Conservation (phyloP, 75 land plant genomes). For the Larix kaempferi region DNA sequence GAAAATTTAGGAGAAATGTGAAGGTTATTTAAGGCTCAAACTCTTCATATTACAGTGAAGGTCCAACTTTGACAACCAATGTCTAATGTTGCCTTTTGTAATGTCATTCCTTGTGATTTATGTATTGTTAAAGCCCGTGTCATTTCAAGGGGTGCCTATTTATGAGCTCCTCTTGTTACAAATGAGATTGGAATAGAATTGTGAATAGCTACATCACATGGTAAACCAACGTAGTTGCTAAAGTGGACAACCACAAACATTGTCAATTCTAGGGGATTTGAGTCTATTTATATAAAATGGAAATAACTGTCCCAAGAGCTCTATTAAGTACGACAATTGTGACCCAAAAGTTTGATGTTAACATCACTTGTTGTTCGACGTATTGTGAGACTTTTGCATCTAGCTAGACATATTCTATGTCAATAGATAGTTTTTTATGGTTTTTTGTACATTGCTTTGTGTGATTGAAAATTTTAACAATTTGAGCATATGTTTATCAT, state of each 20-base stretch:
- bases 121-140: too few species aligned
- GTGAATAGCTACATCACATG: too few species aligned
- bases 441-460: neutral
- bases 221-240: too few species aligned
- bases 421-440: neutral
- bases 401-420: neutral
- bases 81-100: neutral
- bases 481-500: neutral
- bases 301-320: neutral
- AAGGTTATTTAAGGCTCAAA: neutral
- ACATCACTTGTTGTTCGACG: neutral
- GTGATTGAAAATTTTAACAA: neutral
- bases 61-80: neutral
- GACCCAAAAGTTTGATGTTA: neutral
- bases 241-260: neutral
- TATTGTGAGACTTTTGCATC: neutral
- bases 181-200: neutral
- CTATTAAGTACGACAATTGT: neutral
- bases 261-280: neutral
- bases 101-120: neutral
- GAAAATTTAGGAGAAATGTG: neutral
- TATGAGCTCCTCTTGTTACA: neutral
- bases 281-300: neutral
- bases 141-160: neutral
- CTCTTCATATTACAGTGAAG: neutral